These are phyloP conservation scores for Leccinum subrobustum DNA, from an alignment of 1,284 basidiomycete genomes.

Conservation along the genomic window DNA sequence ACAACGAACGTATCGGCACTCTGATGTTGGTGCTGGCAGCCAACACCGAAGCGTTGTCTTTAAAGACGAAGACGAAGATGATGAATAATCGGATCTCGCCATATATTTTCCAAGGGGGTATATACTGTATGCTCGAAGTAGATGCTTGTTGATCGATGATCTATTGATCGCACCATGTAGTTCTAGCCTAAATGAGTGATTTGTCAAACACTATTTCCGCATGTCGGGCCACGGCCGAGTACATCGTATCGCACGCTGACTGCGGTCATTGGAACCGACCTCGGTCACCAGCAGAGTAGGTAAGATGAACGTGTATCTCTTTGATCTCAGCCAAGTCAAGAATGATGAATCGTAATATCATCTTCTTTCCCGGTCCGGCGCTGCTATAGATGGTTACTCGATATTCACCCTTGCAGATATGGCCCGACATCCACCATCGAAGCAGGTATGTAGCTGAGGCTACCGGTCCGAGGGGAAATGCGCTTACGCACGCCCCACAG, in stretches of 20 bases:
- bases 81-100: slow-evolving; percentile 11
- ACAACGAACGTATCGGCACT: slow-evolving; percentile 22
- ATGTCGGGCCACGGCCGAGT: not conserved
- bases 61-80: slow-evolving; percentile 17
- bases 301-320: not conserved
- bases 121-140: slow-evolving; percentile 2
- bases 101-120: not conserved
- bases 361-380: not conserved
- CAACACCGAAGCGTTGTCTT: not conserved
- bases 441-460: not conserved
- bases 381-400: not conserved
- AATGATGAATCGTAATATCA: not conserved
- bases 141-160: not conserved
- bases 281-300: not conserved
- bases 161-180: slow-evolving; percentile 9
- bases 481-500: no score
- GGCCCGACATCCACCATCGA: not conserved
- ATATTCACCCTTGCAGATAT: not conserved
- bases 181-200: slow-evolving; percentile 4
- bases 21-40: slow-evolving; percentile 17
- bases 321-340: not conserved
- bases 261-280: not conserved
- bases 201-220: not conserved
- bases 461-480: no score
- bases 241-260: not conserved